Evolutionary conservation across 2,329 filamentous ascomycete species (phyloP).

Genomic region (Colletotrichum lindemuthianum): DNA sequence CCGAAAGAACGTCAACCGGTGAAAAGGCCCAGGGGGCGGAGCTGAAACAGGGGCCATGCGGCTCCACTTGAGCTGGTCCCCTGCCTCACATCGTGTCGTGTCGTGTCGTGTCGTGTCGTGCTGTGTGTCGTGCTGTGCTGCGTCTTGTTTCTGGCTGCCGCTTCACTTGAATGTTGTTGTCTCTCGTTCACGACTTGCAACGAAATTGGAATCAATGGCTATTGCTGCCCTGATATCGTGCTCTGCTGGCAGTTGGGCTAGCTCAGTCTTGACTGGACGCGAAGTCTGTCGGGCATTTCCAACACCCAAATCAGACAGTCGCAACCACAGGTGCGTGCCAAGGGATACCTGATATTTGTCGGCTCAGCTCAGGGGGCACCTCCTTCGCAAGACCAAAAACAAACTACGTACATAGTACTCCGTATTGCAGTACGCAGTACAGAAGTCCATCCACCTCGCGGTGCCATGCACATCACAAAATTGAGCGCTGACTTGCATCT

Average conservation of each 20-base stretch:
- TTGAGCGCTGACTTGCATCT: constrained; percentile 22
- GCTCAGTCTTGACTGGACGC: too few species aligned
- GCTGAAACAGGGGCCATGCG: constrained; percentile 34
- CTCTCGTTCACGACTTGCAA: not conserved
- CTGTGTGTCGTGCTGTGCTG: too few species aligned
- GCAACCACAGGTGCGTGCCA: constrained; percentile 21
- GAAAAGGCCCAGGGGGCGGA: constrained; percentile 18
- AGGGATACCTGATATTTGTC: constrained; percentile 10
- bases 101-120: too few species aligned
- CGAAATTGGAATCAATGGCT: too few species aligned
- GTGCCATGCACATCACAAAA: constrained; percentile 4
- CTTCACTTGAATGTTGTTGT: not conserved
- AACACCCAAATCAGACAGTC: constrained; percentile 16
- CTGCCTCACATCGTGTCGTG: not conserved
- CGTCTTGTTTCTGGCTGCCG: not conserved
- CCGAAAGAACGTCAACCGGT: constrained; percentile 21
- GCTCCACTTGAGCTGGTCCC: constrained; percentile 14
- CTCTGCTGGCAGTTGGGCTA: too few species aligned
- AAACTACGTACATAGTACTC: too few species aligned
- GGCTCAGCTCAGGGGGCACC: not conserved
- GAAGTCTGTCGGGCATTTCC: too few species aligned
- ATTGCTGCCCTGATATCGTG: too few species aligned
- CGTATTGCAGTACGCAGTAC: too few species aligned
- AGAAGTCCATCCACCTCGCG: too few species aligned
- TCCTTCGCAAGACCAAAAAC: not conserved